These are phyloP conservation scores for Erodium maritimum DNA, from an alignment of 345 rosid genomes.

Conservation along the genomic window DNA sequence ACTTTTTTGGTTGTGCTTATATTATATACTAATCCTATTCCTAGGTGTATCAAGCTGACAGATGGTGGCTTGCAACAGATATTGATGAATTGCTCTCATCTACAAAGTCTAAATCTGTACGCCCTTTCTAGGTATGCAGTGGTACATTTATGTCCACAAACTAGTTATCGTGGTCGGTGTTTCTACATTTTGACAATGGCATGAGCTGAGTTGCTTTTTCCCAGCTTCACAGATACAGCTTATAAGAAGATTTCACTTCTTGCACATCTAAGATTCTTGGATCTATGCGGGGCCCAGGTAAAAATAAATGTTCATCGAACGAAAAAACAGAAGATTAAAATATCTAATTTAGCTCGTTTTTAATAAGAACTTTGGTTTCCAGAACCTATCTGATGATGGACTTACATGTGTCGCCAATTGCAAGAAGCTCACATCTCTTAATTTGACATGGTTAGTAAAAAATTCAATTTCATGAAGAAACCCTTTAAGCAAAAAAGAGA, in stretches of 20 bases:
- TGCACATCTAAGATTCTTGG: slow-evolving; percentile 48
- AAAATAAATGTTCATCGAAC: slow-evolving; percentile 11
- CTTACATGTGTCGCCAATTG: slow-evolving; percentile 63
- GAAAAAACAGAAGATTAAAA: too few relatives aligned
- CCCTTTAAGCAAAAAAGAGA: slow-evolving; percentile 5
- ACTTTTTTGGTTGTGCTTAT: too few relatives aligned
- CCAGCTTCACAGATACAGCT: slow-evolving; percentile 67
- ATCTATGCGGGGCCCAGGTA: slow-evolving; percentile 96
- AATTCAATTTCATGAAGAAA: not conserved
- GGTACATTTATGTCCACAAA: not conserved
- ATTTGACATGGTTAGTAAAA: slow-evolving; percentile 72
- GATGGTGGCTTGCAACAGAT: slow-evolving; percentile 64
- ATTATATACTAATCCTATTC: not conserved
- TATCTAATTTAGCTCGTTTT: too few relatives aligned
- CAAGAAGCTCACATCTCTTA: slow-evolving; percentile 52
- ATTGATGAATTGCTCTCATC: slow-evolving; percentile 46
- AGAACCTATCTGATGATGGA: slow-evolving; percentile 85
- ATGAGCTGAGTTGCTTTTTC: slow-evolving; percentile 13
- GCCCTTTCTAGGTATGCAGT: slow-evolving; percentile 63
- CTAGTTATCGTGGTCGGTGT: not conserved
- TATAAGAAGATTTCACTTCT: slow-evolving; percentile 60
- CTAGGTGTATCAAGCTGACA: slow-evolving; percentile 78
- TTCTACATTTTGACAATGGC: slow-evolving; percentile 2
- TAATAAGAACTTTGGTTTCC: slow-evolving; percentile 13
- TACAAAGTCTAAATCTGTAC: slow-evolving; percentile 67